Percentiles rank a stretch among this genome's conserved stretches.
Conservation (phyloP, 2,329 filamentous ascomycete species). For the Ilyonectria destructans region DNA sequence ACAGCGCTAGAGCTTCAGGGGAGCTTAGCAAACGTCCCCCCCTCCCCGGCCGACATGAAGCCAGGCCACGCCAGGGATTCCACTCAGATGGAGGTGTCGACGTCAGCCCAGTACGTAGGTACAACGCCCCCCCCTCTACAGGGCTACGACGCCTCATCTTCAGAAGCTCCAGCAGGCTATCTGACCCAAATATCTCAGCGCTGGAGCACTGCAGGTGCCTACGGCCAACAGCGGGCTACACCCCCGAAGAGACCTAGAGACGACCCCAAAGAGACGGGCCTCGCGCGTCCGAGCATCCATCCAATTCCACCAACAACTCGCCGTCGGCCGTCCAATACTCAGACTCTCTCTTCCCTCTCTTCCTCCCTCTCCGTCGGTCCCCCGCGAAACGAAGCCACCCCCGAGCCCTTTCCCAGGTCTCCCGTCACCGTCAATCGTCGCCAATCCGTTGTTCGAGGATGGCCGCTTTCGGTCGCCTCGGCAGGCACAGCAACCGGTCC, state of each 20-base stretch:
- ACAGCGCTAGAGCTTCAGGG: constrained; percentile 12
- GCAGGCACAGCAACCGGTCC: constrained; percentile 71
- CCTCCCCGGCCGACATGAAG: constrained; percentile 19
- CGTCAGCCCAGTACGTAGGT: constrained; percentile 28
- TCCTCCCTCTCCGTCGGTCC: constrained; percentile 24
- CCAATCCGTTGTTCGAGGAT: constrained; percentile 53
- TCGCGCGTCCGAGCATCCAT: constrained; percentile 31
- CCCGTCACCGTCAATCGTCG: constrained; percentile 23
- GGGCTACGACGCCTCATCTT: constrained; percentile 7
- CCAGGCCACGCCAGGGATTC: constrained; percentile 23
- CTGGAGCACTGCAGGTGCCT: constrained; percentile 1
- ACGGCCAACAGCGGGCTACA: constrained; percentile 4
- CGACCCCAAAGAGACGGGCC: constrained; percentile 10
- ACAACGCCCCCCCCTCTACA: constrained; percentile 25
- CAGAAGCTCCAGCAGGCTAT: constrained; percentile 24
- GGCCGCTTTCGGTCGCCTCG: constrained; percentile 70
- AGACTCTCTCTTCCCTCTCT: constrained; percentile 27
- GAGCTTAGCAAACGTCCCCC: constrained; percentile 23
- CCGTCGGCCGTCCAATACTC: constrained; percentile 28
- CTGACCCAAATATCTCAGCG: constrained; percentile 21
- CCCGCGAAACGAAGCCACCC: constrained; percentile 14
- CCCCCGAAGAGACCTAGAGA: constrained; percentile 17
- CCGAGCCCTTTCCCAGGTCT: constrained; percentile 20
- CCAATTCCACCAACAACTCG: constrained; percentile 26
- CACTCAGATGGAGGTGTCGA: constrained; percentile 21